Percentiles rank a stretch among this genome's conserved stretches.
Evolutionary conservation across 345 rosid genomes (phyloP).

Genomic region (Moricandia moricandioides): DNA sequence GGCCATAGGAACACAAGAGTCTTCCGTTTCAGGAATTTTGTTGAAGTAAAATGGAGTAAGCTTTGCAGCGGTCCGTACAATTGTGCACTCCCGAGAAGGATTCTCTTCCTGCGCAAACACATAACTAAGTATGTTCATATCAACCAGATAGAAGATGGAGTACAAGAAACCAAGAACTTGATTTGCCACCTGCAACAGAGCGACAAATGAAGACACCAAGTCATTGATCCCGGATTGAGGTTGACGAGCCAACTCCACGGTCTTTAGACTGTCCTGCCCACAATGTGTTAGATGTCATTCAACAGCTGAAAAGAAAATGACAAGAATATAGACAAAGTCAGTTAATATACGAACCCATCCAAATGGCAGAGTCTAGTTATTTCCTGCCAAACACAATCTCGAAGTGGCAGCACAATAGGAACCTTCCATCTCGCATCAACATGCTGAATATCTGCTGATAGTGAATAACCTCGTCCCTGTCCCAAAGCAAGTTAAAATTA

Average conservation of each 20-base stretch:
- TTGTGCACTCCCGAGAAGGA: constrained; percentile 83
- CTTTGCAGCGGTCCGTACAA: constrained; percentile 89
- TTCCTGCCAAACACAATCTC: constrained; percentile 74
- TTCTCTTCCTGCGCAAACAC: constrained; percentile 69
- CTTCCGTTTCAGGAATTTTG: constrained; percentile 68
- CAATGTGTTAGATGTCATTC: constrained; percentile 40
- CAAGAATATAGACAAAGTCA: neutral
- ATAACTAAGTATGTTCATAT: neutral
- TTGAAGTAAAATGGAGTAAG: constrained; percentile 89
- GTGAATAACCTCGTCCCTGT: constrained; percentile 93
- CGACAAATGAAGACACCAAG: constrained; percentile 78
- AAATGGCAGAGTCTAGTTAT: constrained; percentile 61
- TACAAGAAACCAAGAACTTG: neutral
- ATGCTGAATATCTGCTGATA: constrained; percentile 90
- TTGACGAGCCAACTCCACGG: constrained; percentile 42
- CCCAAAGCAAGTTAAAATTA: neutral
- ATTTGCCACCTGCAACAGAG: constrained; percentile 64
- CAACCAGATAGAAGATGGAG: neutral
- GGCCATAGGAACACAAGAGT: constrained; percentile 64
- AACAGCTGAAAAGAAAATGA: constrained; percentile 2
- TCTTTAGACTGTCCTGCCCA: constrained; percentile 88
- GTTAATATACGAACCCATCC: constrained; percentile 58
- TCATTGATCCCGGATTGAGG: constrained; percentile 64
- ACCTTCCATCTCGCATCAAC: constrained; percentile 84
- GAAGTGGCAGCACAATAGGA: constrained; percentile 84